Evolutionary conservation across 441 rosid genomes (phyloP), one percentile per base, ranked within the genome.

Genomic region (Raphanus hybrid): DNA sequence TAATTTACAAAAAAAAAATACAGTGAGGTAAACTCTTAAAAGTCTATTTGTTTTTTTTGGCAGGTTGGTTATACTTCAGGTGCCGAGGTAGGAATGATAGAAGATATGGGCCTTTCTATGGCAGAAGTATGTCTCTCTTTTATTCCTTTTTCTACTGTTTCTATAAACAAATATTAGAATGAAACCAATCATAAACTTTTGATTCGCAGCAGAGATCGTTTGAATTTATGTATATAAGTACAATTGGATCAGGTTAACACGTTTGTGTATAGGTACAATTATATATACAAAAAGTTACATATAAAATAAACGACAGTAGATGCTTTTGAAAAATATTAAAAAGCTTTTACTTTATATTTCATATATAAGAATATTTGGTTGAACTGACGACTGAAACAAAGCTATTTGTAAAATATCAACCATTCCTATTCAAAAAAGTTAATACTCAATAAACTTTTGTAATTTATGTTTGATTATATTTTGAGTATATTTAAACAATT

Each of bases 21-120:
- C 18, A 50, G 16, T 50, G 5, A 1, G 55, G 55, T 50, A 50
- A 50, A 5, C 55, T 50, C 18, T 23, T 50, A 5, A 50, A 50
- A 50, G 55, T 50, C 55, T n/a, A 5, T 45, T 45, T 12, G 52
- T 48, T 48, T 48, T 8, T 7, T 2, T 15, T 54, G 45, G 45
- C 71, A 81, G 83, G 26, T 2, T 5, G 83, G 81, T 72, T 81
- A 76, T 57, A 76, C 81, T 29, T 76, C 83, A 68, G 72, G 52
- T 63, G 65, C 81, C 58, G 72, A 75, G 67, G 14, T 39, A 27
- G 81, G 54, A 54, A 48, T 81, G 26, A 64, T 41, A 69, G 14
- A 75, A 50, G 82, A 75, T 10, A 70, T 80, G 35, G 43, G 8
- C 39, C 79, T 80, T 54, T 75, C 82, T 45, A 32, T 80, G 0